Percentiles rank a stretch among this genome's conserved stretches.
Evolutionary conservation across 495 filamentous ascomycete species (phyloP).

Genomic region (Neurospora tetraspora): DNA sequence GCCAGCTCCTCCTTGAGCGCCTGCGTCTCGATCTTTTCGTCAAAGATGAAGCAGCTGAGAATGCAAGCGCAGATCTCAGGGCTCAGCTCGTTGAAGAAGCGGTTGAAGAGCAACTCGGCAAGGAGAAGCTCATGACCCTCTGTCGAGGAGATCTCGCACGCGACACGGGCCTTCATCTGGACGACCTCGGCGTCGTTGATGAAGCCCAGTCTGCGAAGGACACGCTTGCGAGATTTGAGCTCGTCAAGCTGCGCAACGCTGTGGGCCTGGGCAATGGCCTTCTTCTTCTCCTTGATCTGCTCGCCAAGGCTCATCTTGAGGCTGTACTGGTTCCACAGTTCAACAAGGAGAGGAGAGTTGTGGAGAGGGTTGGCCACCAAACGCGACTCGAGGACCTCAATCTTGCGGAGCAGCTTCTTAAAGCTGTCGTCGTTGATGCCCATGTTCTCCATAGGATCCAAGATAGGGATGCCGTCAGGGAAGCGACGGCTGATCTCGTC

Average conservation of each 20-base stretch:
- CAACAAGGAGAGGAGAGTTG: conserved; percentile 69
- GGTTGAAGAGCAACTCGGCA: conserved; percentile 86
- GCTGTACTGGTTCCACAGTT: conserved; percentile 75
- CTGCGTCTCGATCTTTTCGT: conserved; percentile 79
- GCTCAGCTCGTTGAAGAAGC: conserved; percentile 91
- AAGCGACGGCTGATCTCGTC: conserved; percentile 74
- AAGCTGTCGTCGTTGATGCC: conserved; percentile 81
- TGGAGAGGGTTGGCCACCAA: conserved; percentile 83
- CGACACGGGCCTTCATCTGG: conserved; percentile 88
- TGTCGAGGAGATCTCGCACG: conserved; percentile 88
- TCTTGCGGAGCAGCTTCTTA: conserved; percentile 89
- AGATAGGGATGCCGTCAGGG: conserved; percentile 77
- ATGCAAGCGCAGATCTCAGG: conserved; percentile 79
- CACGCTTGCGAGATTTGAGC: conserved; percentile 88
- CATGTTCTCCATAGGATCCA: conserved; percentile 96
- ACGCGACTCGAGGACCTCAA: conserved; percentile 89
- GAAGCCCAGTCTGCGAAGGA: conserved; percentile 91
- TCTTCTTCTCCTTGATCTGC: conserved; percentile 79
- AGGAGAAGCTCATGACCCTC: conserved; percentile 80
- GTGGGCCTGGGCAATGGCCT: conserved; percentile 71
- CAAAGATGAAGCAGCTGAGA: conserved; percentile 89
- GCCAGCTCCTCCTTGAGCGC: conserved; percentile 68
- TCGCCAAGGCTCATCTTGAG: conserved; percentile 63
- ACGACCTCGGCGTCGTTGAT: conserved; percentile 92
- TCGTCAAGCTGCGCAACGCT: conserved; percentile 89